Evolutionary conservation across 805 yeast species (phyloP).

Genomic region (Lachancea kluyveri): DNA sequence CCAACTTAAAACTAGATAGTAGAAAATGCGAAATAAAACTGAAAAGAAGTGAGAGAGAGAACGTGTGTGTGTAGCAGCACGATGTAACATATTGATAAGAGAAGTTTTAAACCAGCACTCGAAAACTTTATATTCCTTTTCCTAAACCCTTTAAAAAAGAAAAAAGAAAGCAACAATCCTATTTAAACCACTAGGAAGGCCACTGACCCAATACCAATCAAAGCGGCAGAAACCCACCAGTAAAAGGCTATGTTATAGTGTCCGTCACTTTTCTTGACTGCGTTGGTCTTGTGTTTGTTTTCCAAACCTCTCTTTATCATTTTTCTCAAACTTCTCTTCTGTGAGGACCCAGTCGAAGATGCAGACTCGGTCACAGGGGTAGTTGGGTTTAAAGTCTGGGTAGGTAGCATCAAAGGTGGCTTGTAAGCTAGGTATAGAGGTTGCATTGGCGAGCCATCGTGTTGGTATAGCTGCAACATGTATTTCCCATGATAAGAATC

Average conservation of each 20-base stretch:
- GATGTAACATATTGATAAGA: too few species aligned
- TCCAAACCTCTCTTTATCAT: slow-evolving; percentile 69
- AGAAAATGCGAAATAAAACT: too few species aligned
- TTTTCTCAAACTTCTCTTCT: slow-evolving; percentile 33
- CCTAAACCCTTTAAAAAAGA: too few species aligned
- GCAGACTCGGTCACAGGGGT: slow-evolving; percentile 31
- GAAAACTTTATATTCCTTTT: too few species aligned
- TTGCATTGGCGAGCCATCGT: slow-evolving; percentile 73
- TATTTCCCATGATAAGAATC: slow-evolving; percentile 83
- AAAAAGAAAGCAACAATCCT: too few species aligned
- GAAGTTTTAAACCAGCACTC: too few species aligned
- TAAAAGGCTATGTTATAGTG: slow-evolving; percentile 15
- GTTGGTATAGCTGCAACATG: slow-evolving; percentile 65
- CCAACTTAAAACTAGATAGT: too few species aligned
- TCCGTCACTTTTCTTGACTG: slow-evolving; percentile 34
- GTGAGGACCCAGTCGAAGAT: slow-evolving; percentile 27
- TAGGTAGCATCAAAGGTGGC: slow-evolving; percentile 97
- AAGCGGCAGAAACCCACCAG: slow-evolving; percentile 23
- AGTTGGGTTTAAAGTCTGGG: slow-evolving; percentile 85
- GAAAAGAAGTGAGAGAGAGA: too few species aligned
- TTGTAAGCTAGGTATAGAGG: slow-evolving; percentile 88
- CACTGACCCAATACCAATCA: slow-evolving; percentile 26
- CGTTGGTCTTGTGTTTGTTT: slow-evolving; percentile 74
- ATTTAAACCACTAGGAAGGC: slow-evolving; percentile 18
- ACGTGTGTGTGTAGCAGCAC: too few species aligned